Evolutionary conservation across 768 basidiomycete species (phyloP).

Genomic region (Mycena filopes): DNA sequence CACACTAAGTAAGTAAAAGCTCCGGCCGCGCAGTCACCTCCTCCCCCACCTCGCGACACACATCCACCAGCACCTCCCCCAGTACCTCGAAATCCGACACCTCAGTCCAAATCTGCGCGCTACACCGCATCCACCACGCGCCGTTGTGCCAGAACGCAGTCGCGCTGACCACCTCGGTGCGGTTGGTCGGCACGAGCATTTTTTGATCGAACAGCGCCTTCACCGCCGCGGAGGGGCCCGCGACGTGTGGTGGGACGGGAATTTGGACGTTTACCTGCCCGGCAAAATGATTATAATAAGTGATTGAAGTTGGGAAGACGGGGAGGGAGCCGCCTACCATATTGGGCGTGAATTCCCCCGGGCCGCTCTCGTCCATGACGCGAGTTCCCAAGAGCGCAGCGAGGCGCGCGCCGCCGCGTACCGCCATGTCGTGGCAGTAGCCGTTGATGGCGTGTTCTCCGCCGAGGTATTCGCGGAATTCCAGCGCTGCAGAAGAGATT

Average conservation of each 20-base stretch:
- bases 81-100: constrained; percentile 27
- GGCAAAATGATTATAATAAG: neutral
- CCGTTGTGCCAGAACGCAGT: constrained; percentile 49
- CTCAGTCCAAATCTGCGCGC: constrained; percentile 55
- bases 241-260: constrained; percentile 43
- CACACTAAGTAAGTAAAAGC: too few relatives aligned
- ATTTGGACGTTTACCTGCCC: constrained; percentile 49
- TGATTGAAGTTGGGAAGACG: neutral
- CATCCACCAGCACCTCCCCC: too few relatives aligned
- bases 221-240: constrained; percentile 33
- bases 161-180: too few relatives aligned
- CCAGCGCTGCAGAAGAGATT: constrained; percentile 53
- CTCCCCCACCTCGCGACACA: too few relatives aligned
- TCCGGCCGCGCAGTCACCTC: too few relatives aligned
- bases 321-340: constrained; percentile 65
- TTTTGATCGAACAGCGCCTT: constrained; percentile 41
- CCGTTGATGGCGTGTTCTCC: constrained; percentile 69
- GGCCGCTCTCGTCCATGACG: constrained; percentile 62
- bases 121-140: constrained; percentile 52
- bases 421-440: constrained; percentile 67
- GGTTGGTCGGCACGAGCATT: constrained; percentile 43
- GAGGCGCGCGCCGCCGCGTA: constrained; percentile 61
- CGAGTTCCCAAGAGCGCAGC: constrained; percentile 61
- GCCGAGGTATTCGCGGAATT: constrained; percentile 71
- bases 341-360: constrained; percentile 57